phyloP scores from a whole-genome alignment of 2,329 filamentous ascomycete genomes.

The Penicillium sumatraense region DNA sequence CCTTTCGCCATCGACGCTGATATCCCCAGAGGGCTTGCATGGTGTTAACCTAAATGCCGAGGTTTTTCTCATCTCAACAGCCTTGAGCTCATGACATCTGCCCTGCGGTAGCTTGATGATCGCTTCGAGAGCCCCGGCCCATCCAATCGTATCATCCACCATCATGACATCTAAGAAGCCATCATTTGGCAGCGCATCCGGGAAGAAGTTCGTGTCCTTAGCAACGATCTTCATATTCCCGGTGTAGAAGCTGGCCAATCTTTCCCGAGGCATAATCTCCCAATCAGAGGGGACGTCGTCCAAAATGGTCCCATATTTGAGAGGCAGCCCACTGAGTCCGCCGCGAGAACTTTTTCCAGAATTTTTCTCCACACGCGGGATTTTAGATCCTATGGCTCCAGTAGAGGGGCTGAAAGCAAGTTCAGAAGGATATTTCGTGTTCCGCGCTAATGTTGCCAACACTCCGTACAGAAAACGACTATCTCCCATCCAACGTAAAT shows the following conservation, averaged over 20 bases:
- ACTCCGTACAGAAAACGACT: slow-evolving; percentile 85
- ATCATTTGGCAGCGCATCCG: slow-evolving; percentile 76
- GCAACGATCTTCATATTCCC: slow-evolving; percentile 97
- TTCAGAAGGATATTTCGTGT: slow-evolving; percentile 85
- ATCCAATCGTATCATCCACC: slow-evolving; percentile 75
- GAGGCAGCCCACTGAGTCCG: slow-evolving; percentile 13
- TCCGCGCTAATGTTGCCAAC: slow-evolving; percentile 73
- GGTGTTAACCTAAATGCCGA: slow-evolving; percentile 83
- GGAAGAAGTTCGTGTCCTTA: slow-evolving; percentile 82
- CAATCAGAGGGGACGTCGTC: slow-evolving; percentile 79
- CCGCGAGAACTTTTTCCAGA: slow-evolving; percentile 44
- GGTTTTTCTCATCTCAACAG: slow-evolving; percentile 82
- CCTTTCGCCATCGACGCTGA: slow-evolving; percentile 91
- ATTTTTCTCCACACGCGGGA: slow-evolving; percentile 62
- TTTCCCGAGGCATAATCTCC: slow-evolving; percentile 73
- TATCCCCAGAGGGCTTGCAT: slow-evolving; percentile 73
- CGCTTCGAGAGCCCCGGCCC: slow-evolving; percentile 68
- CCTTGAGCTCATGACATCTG: slow-evolving; percentile 76
- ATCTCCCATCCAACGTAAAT: slow-evolving; percentile 92
- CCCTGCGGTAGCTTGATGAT: slow-evolving; percentile 73
- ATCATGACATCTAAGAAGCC: slow-evolving; percentile 84
- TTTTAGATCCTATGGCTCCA: slow-evolving; percentile 46
- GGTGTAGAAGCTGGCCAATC: slow-evolving; percentile 88
- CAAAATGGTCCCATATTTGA: slow-evolving; percentile 79
- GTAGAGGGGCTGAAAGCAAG: slow-evolving; percentile 78